Evolutionary conservation across 371 early-diverging fungal species (phyloP).

Genomic region (Apophysomyces trapeziformis): DNA sequence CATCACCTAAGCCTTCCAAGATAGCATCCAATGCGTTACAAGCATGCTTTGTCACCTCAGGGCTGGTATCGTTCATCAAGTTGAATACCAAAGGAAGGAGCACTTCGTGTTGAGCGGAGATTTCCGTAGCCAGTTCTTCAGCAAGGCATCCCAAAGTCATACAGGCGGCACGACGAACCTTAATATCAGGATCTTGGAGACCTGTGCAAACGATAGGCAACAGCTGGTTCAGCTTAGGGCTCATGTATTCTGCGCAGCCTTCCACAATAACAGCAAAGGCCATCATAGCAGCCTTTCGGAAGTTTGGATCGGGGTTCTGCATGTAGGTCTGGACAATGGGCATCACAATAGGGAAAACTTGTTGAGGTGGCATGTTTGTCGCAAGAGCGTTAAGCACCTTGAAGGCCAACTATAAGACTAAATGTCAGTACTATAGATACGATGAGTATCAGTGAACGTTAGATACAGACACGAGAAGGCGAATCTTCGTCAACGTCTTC

Average conservation of each 20-base stretch:
- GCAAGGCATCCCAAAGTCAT: constrained; percentile 85
- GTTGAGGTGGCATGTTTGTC: constrained; percentile 83
- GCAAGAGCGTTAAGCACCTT: constrained; percentile 79
- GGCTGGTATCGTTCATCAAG: constrained; percentile 75
- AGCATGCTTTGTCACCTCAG: constrained; percentile 78
- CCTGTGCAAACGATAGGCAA: constrained; percentile 75
- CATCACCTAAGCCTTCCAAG: constrained; percentile 80
- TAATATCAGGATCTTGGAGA: constrained; percentile 77
- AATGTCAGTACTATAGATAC: background rate
- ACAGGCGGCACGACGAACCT: constrained; percentile 88
- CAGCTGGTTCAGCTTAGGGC: constrained; percentile 74
- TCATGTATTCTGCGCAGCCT: constrained; percentile 85
- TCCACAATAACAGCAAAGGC: constrained; percentile 85
- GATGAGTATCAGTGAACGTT: background rate
- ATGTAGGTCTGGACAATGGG: constrained; percentile 74
- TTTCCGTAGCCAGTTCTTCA: constrained; percentile 79
- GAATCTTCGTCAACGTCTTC: constrained; percentile 88
- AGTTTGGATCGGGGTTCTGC: constrained; percentile 72
- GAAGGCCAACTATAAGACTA: constrained; percentile 50
- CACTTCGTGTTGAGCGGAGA: constrained; percentile 77
- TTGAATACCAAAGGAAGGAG: constrained; percentile 84
- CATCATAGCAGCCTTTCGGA: constrained; percentile 89
- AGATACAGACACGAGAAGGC: constrained; percentile 67
- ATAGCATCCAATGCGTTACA: constrained; percentile 88
- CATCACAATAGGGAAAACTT: constrained; percentile 83